These are phyloP conservation scores for Colletotrichum tropicicola DNA, from an alignment of 2,329 filamentous ascomycete species.

Conservation along the genomic window DNA sequence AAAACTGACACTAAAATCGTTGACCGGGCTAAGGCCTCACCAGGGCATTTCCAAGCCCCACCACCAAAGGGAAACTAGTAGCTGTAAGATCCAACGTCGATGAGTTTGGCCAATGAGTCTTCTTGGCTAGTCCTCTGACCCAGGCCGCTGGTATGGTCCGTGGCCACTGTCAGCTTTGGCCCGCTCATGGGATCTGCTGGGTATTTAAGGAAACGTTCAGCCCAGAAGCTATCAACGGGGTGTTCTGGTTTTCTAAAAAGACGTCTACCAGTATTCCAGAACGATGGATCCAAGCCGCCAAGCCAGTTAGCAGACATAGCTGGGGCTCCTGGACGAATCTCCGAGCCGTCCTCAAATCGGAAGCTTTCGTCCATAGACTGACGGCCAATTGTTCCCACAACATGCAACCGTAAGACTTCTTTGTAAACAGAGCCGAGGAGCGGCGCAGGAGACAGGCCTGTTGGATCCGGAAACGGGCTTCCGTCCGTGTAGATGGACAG, in stretches of 20 bases:
- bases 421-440: constrained; percentile 22
- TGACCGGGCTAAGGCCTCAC: constrained; percentile 16
- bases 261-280: constrained; percentile 14
- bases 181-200: constrained; percentile 28
- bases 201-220: constrained; percentile 30
- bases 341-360: no score
- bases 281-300: constrained; percentile 1
- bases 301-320: constrained; percentile 15
- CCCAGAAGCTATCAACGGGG: constrained; percentile 28
- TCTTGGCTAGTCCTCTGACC: not conserved
- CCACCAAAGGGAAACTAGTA: constrained; percentile 23
- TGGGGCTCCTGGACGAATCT: no score
- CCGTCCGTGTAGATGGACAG: not conserved
- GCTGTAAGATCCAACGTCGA: not conserved
- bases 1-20: no score
- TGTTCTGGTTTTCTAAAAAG: not conserved
- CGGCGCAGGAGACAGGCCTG: not conserved
- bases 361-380: no score
- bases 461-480: not conserved
- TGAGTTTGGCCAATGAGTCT: constrained; percentile 3
- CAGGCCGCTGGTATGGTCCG: no score
- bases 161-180: not conserved
- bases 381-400: constrained; percentile 6
- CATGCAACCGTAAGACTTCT: constrained; percentile 7
- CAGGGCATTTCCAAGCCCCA: constrained; percentile 21